Evolutionary conservation across 805 yeast genomes (phyloP), one percentile per base, ranked within the genome.

Genomic region (Starmerella davenportii): DNA sequence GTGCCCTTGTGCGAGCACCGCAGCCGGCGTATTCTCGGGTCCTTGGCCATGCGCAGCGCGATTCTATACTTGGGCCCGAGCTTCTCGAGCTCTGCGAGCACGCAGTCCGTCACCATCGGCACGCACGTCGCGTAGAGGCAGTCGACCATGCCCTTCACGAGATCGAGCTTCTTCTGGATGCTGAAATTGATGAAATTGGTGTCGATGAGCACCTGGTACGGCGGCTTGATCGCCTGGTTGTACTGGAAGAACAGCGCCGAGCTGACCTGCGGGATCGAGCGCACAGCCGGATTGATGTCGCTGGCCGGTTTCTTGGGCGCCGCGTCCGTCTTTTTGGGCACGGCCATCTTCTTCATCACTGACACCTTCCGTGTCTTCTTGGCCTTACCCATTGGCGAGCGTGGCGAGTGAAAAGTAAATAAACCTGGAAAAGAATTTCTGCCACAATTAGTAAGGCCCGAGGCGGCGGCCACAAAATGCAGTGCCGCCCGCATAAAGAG

Each of bases 121-220:
- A 87, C 81, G 64, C 95, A 84, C 55, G 90, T 82, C 34, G 98
- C 98, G 55, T 77, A 77, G 30, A 87, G 63, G 42, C 92, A 70
- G 57, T 87, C 96, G 96, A 90, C 87, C 78, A 90, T 78, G 11
- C 95, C 98, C 51, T 84, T 70, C n/a, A 82, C 85, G 8, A 90
- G 64, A 56, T 90, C 98, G 39, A 90, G 75, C 54, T 90, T 90
- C 63, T 90, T 90, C 58, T 84, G 95, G 48, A 90, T 87, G 46
- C 94, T 80, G 60, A 85, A 85, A 64, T 90, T 90, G 59, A 90
- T 80, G 61, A 90, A 90, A 65, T 90, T 90, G 21, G 98, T 90
- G 72, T 90, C 98, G 37, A 90, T 76, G 16, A 90, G 67, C 4
- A 90, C 87, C 57, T 90, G 96, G 54, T 90, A 90, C 34, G 98